Base-by-base conservation (phyloP, 2,329 filamentous ascomycete genomes). In the Dactylellina drechsleri region DNA sequence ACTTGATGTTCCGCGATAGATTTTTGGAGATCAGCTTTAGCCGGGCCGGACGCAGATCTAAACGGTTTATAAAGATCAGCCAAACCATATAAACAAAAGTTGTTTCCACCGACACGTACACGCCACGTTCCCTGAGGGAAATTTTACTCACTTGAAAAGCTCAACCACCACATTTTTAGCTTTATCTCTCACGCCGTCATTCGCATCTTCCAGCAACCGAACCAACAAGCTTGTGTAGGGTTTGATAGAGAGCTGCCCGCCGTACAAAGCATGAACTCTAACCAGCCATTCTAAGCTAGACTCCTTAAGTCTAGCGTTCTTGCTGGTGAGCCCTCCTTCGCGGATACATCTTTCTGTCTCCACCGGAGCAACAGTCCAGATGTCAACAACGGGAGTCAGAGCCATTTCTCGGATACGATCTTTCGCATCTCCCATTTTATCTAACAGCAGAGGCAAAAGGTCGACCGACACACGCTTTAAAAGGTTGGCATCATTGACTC, bases 11-110 rank as follows among this genome's bases (percentile, higher is more conserved):
- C 89, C 80, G 91, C 90, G 73, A 98, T 85, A 82, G 97, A 92
- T 80, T 88, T 91, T 83, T 95, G 95, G 40, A 98, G 84, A 80
- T 97, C 93, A 1, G 91, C 91, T 81, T 97, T 96, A 58, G 93
- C 94, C 67, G 89, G 86, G 77, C 91, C 90, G 15, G 93, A 91
- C 0, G 92, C 93, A 79, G 88, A 89, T 77, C 91, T 92, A 62
- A 47, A 23, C 2, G 53, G 28, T 26, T 41, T 52, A 16, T 15
- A 50, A 79, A 75, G 78, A 68, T 56, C 53, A 60, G 61, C 15
- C 50, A 57, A 50, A 65, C 7, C 23, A 5, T 15, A 10, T 23
- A 23, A 23, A 23, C 23, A 23, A 23, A 23, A 23, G 4, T 13
- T 26, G 23, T 13, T 8, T 7, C 31, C 3, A 36, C 43, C 43